Conservation (phyloP, 495 filamentous ascomycete species). For the Bacidia gigantensis region DNA sequence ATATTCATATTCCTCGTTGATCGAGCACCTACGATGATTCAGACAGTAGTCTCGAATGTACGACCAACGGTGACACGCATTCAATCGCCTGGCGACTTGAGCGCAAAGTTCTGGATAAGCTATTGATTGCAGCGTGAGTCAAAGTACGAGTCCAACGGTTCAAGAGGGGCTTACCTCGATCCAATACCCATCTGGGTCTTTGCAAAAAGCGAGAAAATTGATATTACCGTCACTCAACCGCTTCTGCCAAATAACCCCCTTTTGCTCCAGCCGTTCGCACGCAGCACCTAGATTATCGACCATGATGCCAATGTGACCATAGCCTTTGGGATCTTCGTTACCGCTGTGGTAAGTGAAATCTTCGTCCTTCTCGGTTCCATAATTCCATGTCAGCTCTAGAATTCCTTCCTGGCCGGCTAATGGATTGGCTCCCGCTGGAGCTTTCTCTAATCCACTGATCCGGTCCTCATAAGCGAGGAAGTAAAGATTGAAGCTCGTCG, state of each 20-base stretch:
- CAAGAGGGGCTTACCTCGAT: neutral
- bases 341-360: slow-evolving; percentile 82
- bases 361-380: slow-evolving; percentile 84
- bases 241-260: slow-evolving; percentile 87
- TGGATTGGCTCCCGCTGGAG: slow-evolving; percentile 36
- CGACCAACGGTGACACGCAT: too few species aligned
- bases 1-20: too few species aligned
- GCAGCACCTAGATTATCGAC: slow-evolving; percentile 82
- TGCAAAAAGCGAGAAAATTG: slow-evolving; percentile 87
- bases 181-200: slow-evolving; percentile 77
- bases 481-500: slow-evolving; percentile 73
- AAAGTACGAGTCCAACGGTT: neutral
- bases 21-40: too few species aligned
- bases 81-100: neutral
- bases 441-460: slow-evolving; percentile 31
- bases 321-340: slow-evolving; percentile 83
- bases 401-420: slow-evolving; percentile 60
- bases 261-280: slow-evolving; percentile 68
- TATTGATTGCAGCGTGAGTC: neutral
- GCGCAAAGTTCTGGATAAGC: slow-evolving; percentile 1
- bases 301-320: slow-evolving; percentile 84
- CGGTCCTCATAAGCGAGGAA: slow-evolving; percentile 69
- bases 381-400: slow-evolving; percentile 90
- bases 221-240: slow-evolving; percentile 79
- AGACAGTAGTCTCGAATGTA: too few species aligned